These are phyloP conservation scores for Mortierella sp. DNA, from an alignment of 371 early-diverging fungal species.

Conservation along the genomic window DNA sequence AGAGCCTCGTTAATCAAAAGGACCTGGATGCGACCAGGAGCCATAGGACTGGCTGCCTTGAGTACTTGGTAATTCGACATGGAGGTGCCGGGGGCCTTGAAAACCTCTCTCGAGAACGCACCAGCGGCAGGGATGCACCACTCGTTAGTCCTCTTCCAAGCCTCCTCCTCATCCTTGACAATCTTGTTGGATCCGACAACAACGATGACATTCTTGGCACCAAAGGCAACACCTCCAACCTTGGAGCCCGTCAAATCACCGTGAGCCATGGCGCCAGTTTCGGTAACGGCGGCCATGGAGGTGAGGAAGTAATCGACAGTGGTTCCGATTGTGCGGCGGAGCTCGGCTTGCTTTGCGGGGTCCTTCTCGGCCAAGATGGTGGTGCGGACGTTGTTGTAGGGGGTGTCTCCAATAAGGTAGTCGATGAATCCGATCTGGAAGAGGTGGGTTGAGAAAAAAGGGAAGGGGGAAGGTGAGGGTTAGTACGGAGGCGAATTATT, in stretches of 20 bases:
- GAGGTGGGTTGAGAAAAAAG: not conserved
- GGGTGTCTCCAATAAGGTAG: conserved; percentile 52
- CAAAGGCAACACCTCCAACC: conserved; percentile 50
- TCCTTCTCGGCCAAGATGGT: conserved; percentile 56
- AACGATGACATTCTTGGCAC: conserved; percentile 56
- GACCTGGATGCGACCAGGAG: conserved; percentile 52
- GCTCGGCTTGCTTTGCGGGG: conserved; percentile 48
- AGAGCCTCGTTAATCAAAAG: conserved; percentile 56
- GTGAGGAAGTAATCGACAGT: conserved; percentile 55
- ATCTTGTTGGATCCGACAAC: conserved; percentile 61
- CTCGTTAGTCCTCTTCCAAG: conserved; percentile 45
- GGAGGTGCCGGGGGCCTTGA: conserved; percentile 47
- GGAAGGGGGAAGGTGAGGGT: not conserved
- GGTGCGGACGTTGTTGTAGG: conserved; percentile 50
- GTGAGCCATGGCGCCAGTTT: conserved; percentile 50
- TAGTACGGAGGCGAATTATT: not conserved
- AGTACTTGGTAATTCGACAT: conserved; percentile 54
- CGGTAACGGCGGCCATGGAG: conserved; percentile 51
- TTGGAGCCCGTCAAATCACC: conserved; percentile 48
- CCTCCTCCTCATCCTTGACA: conserved; percentile 57
- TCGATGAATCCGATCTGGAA: conserved; percentile 58
- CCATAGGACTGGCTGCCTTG: conserved; percentile 40
- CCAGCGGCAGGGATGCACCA: conserved; percentile 48
- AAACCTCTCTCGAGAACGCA: conserved; percentile 52
- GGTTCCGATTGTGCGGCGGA: conserved; percentile 49